These are phyloP conservation scores for Athelia sp. DNA, from an alignment of 1,284 basidiomycete genomes.

Conservation along the genomic window DNA sequence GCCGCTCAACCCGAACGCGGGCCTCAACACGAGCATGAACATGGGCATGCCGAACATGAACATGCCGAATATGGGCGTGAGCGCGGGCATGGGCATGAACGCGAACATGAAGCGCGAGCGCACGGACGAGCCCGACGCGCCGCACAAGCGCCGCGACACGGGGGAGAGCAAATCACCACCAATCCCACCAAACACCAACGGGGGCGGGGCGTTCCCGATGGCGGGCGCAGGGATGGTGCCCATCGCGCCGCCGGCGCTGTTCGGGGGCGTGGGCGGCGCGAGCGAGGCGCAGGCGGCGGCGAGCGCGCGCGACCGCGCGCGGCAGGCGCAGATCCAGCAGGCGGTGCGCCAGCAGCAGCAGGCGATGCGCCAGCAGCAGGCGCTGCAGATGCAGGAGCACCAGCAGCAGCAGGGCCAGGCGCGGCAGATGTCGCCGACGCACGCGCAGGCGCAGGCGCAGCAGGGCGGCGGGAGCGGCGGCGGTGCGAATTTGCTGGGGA, in stretches of 20 bases:
- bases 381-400: constrained; percentile 15
- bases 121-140: constrained; percentile 39
- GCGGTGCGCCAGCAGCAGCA: constrained; percentile 32
- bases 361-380: constrained; percentile 19
- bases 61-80: too few relatives aligned
- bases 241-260: constrained; percentile 13
- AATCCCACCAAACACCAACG: constrained; percentile 15
- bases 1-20: too few relatives aligned
- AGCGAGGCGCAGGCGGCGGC: constrained; percentile 29
- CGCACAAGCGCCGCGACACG: constrained; percentile 62
- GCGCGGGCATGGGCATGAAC: too few relatives aligned
- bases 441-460: constrained; percentile 4
- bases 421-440: constrained; percentile 13
- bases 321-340: constrained; percentile 43
- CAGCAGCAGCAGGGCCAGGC: constrained; percentile 10
- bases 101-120: constrained; percentile 55
- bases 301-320: constrained; percentile 32
- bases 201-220: constrained; percentile 11
- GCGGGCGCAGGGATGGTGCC: constrained; percentile 3
- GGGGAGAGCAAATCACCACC: constrained; percentile 49
- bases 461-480: background rate
- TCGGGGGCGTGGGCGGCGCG: constrained; percentile 21
- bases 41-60: too few relatives aligned
- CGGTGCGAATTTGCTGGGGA: background rate
- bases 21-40: too few relatives aligned